Conservation (phyloP, 2,329 filamentous ascomycete species). For the Cercospora zeae-maydis region DNA sequence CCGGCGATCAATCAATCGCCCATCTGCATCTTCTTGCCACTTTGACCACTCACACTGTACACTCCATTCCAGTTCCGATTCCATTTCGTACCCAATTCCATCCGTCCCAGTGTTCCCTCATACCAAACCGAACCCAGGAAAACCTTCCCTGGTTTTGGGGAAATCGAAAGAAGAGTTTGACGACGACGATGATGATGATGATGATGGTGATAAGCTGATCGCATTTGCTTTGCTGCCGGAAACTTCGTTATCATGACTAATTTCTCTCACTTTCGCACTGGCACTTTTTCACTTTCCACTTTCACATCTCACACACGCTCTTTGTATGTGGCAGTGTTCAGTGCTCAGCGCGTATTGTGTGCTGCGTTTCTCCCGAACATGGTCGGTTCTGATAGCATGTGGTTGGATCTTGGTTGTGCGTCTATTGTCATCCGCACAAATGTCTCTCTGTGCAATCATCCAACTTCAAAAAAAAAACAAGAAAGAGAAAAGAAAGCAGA, state of each 20-base stretch:
- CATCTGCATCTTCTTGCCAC: too few relatives aligned
- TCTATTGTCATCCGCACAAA: neutral
- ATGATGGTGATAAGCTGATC: neutral
- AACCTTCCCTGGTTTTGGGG: too few relatives aligned
- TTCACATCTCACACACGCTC: neutral
- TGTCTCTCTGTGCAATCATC: neutral
- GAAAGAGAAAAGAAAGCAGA: neutral
- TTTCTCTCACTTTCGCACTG: neutral
- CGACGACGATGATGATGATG: too few relatives aligned
- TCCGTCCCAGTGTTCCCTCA: too few relatives aligned
- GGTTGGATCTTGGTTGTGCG: neutral
- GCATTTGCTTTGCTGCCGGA: neutral
- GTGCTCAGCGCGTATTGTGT: neutral
- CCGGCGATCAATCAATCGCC: too few relatives aligned
- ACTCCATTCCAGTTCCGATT: too few relatives aligned
- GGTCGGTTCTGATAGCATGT: slow-evolving; percentile 6
- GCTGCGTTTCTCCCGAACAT: neutral
- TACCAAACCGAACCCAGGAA: too few relatives aligned
- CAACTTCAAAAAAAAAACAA: neutral
- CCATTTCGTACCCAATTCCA: too few relatives aligned
- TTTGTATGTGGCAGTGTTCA: neutral
- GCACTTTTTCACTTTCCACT: neutral
- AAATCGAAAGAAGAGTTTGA: too few relatives aligned
- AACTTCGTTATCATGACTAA: slow-evolving; percentile 19
- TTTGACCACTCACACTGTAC: too few relatives aligned